Percentiles rank a stretch among this genome's conserved stretches.
Conservation (phyloP, 192 early-diverging fungal genomes). For the Linnemannia hyalina region DNA sequence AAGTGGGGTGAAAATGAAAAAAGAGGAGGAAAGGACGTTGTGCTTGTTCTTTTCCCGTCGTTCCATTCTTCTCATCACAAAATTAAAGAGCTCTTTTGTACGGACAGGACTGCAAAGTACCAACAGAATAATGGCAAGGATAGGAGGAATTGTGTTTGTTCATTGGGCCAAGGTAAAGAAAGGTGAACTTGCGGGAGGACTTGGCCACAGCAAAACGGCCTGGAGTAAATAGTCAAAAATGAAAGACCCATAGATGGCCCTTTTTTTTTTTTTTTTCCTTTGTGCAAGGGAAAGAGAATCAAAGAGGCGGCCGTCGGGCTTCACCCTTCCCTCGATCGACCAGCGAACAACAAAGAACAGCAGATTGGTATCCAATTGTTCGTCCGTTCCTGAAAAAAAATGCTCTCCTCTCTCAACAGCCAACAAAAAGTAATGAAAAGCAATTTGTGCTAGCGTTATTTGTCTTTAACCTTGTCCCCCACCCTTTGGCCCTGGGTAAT, state of each 20-base stretch:
- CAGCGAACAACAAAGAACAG: neutral
- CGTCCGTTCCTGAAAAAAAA: neutral
- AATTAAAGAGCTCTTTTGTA: neutral
- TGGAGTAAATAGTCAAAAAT: too few species aligned
- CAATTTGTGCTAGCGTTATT: neutral
- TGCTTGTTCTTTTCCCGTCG: neutral
- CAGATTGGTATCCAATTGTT: neutral
- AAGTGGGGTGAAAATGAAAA: neutral
- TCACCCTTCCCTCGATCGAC: too few species aligned
- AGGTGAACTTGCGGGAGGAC: too few species aligned
- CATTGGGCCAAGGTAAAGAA: too few species aligned
- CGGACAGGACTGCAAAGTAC: too few species aligned
- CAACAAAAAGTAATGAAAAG: neutral
- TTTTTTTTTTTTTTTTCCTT: neutral
- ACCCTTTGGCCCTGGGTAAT: neutral
- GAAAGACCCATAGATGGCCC: too few species aligned
- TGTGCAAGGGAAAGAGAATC: neutral
- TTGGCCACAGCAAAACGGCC: too few species aligned
- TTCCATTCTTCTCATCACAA: slow-evolving; percentile 7
- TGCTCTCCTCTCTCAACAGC: neutral
- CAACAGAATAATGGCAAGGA: too few species aligned
- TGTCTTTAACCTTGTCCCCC: neutral
- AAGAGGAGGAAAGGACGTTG: neutral
- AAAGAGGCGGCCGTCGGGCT: too few species aligned
- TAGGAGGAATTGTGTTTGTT: too few species aligned